phyloP scores from a whole-genome alignment of 1,284 basidiomycete genomes.

The Ustilago hordei region DNA sequence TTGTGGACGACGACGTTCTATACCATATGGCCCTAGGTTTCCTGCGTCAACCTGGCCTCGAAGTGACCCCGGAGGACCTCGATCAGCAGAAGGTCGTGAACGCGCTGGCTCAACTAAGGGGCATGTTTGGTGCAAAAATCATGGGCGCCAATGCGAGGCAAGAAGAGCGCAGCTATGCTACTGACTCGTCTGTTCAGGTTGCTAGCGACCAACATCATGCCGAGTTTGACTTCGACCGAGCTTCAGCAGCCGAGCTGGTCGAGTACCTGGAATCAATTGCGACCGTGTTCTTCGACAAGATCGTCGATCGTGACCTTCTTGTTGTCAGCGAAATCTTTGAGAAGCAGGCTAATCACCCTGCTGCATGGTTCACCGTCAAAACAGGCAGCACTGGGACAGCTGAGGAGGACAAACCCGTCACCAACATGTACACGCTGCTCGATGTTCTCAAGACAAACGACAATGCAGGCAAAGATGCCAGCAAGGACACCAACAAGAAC shows the following conservation, averaged over 20 bases:
- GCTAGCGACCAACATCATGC: conserved; percentile 15
- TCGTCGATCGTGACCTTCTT: conserved; percentile 59
- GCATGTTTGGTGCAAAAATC: conserved; percentile 41
- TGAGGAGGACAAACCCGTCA: conserved; percentile 55
- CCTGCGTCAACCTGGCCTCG: conserved; percentile 40
- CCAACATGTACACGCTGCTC: conserved; percentile 63
- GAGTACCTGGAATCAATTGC: conserved; percentile 65
- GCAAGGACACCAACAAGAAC: conserved; percentile 15
- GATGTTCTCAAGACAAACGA: conserved; percentile 42
- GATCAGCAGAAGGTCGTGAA: conserved; percentile 52
- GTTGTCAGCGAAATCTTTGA: conserved; percentile 61
- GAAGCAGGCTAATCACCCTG: conserved; percentile 43
- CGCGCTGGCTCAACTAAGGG: conserved; percentile 45
- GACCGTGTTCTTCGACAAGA: conserved; percentile 63
- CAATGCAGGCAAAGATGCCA: background rate
- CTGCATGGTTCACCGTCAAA: conserved; percentile 58
- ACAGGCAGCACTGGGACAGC: conserved; percentile 13
- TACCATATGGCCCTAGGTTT: conserved; percentile 56
- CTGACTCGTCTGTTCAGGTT: conserved; percentile 27
- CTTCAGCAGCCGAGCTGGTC: conserved; percentile 51
- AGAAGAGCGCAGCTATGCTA: conserved; percentile 39
- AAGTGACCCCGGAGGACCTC: conserved; percentile 39
- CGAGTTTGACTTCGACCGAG: conserved; percentile 57
- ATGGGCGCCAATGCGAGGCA: conserved; percentile 55
- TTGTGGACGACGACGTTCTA: conserved; percentile 60